These are phyloP conservation scores for Alternaria arborescens DNA, from an alignment of 2,329 filamentous ascomycete species.

Conservation along the genomic window DNA sequence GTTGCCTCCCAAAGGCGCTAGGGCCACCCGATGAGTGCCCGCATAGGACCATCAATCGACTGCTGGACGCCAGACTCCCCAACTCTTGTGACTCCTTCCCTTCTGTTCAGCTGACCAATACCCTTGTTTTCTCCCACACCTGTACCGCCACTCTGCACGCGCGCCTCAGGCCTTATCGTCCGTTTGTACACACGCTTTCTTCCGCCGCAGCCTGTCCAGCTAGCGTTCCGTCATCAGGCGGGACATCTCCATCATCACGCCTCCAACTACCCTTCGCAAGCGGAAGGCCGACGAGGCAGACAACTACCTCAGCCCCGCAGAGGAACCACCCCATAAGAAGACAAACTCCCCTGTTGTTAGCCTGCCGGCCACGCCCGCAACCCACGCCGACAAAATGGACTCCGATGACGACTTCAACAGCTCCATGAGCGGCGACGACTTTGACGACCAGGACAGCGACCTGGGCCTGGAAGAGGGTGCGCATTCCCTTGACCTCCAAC, in stretches of 20 bases:
- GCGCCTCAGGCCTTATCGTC: constrained; percentile 15
- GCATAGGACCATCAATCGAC: constrained; percentile 14
- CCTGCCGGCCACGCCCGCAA: constrained; percentile 46
- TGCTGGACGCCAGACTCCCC: background rate
- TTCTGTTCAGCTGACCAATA: constrained; percentile 16
- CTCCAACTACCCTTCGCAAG: constrained; percentile 46
- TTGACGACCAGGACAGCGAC: constrained; percentile 81
- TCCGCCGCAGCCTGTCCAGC: constrained; percentile 36
- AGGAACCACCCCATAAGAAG: constrained; percentile 45
- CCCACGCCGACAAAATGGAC: constrained; percentile 73
- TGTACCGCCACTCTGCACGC: constrained; percentile 12
- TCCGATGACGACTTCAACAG: constrained; percentile 96
- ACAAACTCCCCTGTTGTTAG: constrained; percentile 24
- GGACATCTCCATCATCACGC: constrained; percentile 49
- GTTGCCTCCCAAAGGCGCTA: constrained; percentile 15
- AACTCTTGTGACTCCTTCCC: constrained; percentile 6
- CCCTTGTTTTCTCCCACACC: constrained; percentile 7
- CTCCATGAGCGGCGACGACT: constrained; percentile 77
- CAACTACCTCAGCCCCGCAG: constrained; percentile 35
- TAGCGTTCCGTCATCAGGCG: constrained; percentile 54
- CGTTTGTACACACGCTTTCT: constrained; percentile 19
- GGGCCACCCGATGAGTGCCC: constrained; percentile 9
- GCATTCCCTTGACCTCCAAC: constrained; percentile 9
- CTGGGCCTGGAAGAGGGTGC: constrained; percentile 58
- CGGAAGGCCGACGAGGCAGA: constrained; percentile 51